Evolutionary conservation across 495 filamentous ascomycete genomes (phyloP).

Genomic region (Penicillium angulare): DNA sequence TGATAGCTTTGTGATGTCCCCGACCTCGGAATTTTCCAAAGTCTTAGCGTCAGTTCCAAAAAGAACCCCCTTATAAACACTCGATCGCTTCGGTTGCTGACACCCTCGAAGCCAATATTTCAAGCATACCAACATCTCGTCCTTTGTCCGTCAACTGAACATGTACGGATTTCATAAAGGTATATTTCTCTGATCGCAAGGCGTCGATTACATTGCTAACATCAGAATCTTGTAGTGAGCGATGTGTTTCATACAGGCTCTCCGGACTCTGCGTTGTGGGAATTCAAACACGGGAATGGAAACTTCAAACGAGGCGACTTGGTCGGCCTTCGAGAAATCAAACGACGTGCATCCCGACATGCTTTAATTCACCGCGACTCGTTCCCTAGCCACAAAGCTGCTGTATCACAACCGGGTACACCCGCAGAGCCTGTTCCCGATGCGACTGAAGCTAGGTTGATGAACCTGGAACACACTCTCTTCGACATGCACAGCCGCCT

Average conservation of each 20-base stretch:
- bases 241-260: conserved; percentile 97
- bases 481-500: conserved; percentile 78
- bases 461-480: conserved; percentile 74
- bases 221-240: conserved; percentile 62
- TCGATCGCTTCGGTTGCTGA: conserved; percentile 21
- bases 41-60: conserved; percentile 84
- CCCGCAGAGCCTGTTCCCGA: conserved; percentile 80
- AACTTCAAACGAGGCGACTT: conserved; percentile 96
- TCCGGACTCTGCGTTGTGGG: conserved; percentile 95
- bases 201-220: neutral
- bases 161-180: conserved; percentile 99
- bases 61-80: too few species aligned
- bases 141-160: conserved; percentile 95
- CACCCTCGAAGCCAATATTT: conserved; percentile 73
- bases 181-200: conserved; percentile 34
- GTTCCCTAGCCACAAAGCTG: conserved; percentile 73
- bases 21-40: conserved; percentile 96
- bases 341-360: conserved; percentile 93
- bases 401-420: conserved; percentile 74
- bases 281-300: conserved; percentile 98
- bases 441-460: conserved; percentile 71
- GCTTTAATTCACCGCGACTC: conserved; percentile 94
- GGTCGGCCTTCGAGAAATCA: conserved; percentile 90
- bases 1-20: conserved; percentile 98
- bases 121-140: conserved; percentile 98